Conservation (phyloP, 441 rosid genomes). For the Eutrema salsugineum region DNA sequence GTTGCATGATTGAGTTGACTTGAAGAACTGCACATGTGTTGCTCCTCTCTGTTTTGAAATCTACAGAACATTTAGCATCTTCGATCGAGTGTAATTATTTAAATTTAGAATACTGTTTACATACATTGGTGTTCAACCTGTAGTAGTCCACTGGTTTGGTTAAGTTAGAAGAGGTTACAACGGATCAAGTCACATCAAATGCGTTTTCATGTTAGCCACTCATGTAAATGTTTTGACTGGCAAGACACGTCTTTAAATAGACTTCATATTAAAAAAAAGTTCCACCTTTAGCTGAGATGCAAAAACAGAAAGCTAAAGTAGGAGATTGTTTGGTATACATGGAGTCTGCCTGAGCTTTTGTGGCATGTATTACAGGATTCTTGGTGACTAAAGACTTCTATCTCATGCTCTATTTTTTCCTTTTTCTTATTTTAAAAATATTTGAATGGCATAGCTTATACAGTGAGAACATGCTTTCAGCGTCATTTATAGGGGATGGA, state of each 20-base stretch:
- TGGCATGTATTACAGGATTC: not conserved
- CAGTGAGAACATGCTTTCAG: slow-evolving; percentile 7
- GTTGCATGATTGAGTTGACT: slow-evolving; percentile 22
- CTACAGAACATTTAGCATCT: not conserved
- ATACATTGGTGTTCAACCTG: not conserved
- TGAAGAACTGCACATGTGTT: slow-evolving; percentile 21
- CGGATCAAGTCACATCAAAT: not conserved
- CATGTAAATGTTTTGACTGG: not conserved
- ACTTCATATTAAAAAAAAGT: not conserved
- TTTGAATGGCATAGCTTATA: not conserved
- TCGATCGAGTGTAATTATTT: not conserved
- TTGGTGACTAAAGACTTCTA: not conserved
- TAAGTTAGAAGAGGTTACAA: not conserved
- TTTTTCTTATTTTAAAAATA: not conserved
- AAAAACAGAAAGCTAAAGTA: not conserved
- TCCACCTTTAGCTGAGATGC: not conserved
- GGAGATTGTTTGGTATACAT: not conserved
- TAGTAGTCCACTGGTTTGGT: not conserved
- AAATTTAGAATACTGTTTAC: not conserved
- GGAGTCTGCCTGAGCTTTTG: not conserved
- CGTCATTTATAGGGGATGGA: slow-evolving; percentile 10
- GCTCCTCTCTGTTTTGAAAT: slow-evolving; percentile 12
- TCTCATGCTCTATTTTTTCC: not conserved
- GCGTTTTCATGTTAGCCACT: not conserved
- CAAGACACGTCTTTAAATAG: not conserved